These are phyloP conservation scores for Fusarium miscanthi DNA, from an alignment of 2,329 filamentous ascomycete genomes.

Conservation along the genomic window DNA sequence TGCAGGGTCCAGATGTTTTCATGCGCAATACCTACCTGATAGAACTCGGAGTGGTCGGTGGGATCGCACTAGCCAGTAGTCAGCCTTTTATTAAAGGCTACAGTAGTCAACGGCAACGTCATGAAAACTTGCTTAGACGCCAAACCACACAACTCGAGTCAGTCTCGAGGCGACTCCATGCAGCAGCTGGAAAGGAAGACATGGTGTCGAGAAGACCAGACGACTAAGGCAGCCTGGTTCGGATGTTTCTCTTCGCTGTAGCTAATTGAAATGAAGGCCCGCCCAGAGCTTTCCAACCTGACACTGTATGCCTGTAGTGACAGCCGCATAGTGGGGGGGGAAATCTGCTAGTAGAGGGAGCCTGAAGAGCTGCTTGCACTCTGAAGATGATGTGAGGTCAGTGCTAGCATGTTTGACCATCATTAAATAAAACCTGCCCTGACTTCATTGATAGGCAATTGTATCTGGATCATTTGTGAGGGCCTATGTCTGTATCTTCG, in stretches of 20 bases:
- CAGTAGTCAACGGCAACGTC: slow-evolving; percentile 25
- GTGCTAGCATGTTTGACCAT: neutral
- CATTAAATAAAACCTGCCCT: neutral
- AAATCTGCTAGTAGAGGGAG: slow-evolving; percentile 25
- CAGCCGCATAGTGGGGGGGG: slow-evolving; percentile 38
- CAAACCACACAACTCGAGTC: slow-evolving; percentile 6
- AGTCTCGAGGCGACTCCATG: neutral
- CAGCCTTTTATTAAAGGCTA: slow-evolving; percentile 26
- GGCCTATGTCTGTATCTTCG: neutral
- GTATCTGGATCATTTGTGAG: neutral
- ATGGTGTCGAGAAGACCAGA: neutral
- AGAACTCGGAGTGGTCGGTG: slow-evolving; percentile 20
- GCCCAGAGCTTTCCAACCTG: slow-evolving; percentile 30
- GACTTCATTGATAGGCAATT: neutral
- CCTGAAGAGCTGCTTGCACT: neutral
- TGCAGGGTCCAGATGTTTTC: slow-evolving; percentile 37
- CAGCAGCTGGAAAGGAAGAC: neutral
- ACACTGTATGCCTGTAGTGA: slow-evolving; percentile 38
- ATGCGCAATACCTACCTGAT: slow-evolving; percentile 15
- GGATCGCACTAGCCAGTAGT: slow-evolving; percentile 34
- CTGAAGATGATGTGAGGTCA: neutral
- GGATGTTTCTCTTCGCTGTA: slow-evolving; percentile 15
- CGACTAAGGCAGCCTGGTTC: neutral
- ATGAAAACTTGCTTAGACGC: slow-evolving; percentile 16
- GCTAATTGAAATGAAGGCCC: slow-evolving; percentile 19